Conservation (phyloP, 2,329 filamentous ascomycete species). For the Paraconiothyrium brasiliense region DNA sequence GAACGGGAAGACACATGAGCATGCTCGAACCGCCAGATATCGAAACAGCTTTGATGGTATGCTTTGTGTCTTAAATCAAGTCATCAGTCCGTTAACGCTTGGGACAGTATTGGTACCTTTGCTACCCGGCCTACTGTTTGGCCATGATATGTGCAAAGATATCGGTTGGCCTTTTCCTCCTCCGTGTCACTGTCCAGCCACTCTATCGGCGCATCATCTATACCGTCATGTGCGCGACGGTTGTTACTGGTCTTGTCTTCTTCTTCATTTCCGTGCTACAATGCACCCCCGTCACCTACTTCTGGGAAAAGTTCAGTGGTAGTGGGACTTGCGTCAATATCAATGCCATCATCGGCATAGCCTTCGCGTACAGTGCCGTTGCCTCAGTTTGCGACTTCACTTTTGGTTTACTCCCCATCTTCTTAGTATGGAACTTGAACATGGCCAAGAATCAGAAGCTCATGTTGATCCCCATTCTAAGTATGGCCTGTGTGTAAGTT, state of each 20-base stretch:
- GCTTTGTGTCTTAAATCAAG: slow-evolving; percentile 5
- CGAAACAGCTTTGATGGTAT: slow-evolving; percentile 41
- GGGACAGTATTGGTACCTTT: slow-evolving; percentile 46
- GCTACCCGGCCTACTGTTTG: slow-evolving; percentile 45
- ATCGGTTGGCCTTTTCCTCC: slow-evolving; percentile 47
- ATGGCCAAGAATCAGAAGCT: slow-evolving; percentile 60
- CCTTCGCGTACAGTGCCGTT: slow-evolving; percentile 59
- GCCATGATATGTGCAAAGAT: slow-evolving; percentile 46
- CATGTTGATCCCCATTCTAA: slow-evolving; percentile 58
- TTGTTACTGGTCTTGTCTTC: slow-evolving; percentile 51
- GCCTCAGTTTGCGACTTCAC: slow-evolving; percentile 59
- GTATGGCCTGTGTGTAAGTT: slow-evolving; percentile 61
- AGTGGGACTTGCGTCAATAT: slow-evolving; percentile 54
- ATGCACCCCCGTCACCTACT: slow-evolving; percentile 59
- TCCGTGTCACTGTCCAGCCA: slow-evolving; percentile 42
- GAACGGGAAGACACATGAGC: slow-evolving; percentile 44
- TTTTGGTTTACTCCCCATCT: slow-evolving; percentile 61
- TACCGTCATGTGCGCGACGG: slow-evolving; percentile 45
- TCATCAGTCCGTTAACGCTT: neutral
- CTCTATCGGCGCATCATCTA: slow-evolving; percentile 50
- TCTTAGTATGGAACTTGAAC: slow-evolving; percentile 62
- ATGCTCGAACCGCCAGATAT: slow-evolving; percentile 33
- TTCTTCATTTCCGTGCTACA: slow-evolving; percentile 62
- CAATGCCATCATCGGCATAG: slow-evolving; percentile 54
- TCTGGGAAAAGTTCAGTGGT: slow-evolving; percentile 56